phyloP scores from a whole-genome alignment of 257 asterid species.

The Cordia subcordata region DNA sequence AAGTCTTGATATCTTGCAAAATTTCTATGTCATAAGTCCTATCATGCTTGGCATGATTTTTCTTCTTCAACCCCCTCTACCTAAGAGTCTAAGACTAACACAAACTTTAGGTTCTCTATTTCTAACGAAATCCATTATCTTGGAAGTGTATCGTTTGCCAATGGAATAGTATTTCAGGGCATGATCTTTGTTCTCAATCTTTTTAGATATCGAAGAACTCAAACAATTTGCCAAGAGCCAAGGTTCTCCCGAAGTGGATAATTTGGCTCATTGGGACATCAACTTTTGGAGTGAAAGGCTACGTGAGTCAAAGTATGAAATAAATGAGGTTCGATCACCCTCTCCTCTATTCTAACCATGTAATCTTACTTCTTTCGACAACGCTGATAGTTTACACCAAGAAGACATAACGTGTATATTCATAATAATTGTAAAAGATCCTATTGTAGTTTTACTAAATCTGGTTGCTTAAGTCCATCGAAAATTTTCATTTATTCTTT shows the following conservation, averaged over 20 bases:
- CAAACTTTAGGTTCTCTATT: background rate
- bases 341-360: slow-evolving; percentile 2
- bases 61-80: no score
- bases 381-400: background rate
- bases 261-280: slow-evolving; percentile 77
- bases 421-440: no score
- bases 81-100: no score
- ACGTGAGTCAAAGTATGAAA: slow-evolving; percentile 84
- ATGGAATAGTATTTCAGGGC: background rate
- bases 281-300: slow-evolving; percentile 97
- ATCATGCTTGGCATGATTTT: no score
- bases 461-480: background rate
- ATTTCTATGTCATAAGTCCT: no score
- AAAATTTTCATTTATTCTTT: background rate
- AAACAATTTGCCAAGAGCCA: slow-evolving; percentile 62
- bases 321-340: slow-evolving; percentile 62
- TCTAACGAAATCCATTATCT: background rate
- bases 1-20: no score
- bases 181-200: background rate
- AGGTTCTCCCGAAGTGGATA: slow-evolving; percentile 84
- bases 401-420: background rate
- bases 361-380: background rate
- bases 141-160: background rate
- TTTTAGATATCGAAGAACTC: slow-evolving; percentile 82
- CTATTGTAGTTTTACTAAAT: background rate